Base-by-base conservation (phyloP, 2,329 filamentous ascomycete species). In the Apiospora koreana region DNA sequence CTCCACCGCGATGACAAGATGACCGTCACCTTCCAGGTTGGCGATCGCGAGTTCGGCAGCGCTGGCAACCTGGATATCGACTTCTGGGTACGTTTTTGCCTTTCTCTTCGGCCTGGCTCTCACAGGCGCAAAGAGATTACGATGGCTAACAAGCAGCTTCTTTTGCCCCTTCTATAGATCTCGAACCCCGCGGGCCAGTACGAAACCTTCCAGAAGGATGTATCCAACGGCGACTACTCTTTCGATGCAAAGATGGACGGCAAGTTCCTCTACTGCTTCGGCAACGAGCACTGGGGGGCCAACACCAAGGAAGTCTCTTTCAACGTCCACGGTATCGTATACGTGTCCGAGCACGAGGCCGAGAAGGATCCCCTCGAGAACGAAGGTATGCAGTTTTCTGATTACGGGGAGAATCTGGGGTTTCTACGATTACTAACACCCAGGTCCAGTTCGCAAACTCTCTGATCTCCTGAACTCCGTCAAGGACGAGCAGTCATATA, bases 301-400 rank as follows among this genome's bases (percentile, higher is more conserved):
- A 94, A 94, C 82, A 97, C 91, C 80, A 99, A 99, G 85, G 96
- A 99, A 83, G 95, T 99, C 69, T 97, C 94, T 70, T 99, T 99
- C 90, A 99, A 99, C 82, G 96, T 99, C 68, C 96, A 99, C 84
- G 96, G 96, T 76, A 94, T 99, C 75, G 95, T 99, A 80, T 99
- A 98, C 83, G 94, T 99, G 68, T 93, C 93, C 69, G 96, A 98
- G 82, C 86, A 89, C 71, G 95, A 98, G 77, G 88, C 92, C 72
- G 89, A 93, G 38, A 89, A 92, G 76, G 95, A 98, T 79, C 96
- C 96, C 25, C 86, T 99, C 75, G 96, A 99, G 82, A 88, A 88
- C 73, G 96, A 98, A 90, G 92, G 94, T 95, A 87, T 73, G 86
- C 80, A 4, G 16, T 23, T 35, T n/a, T n/a, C n/a, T 9, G 25